These are phyloP conservation scores for Phtheirospermum japonicum DNA, from an alignment of 257 asterid genomes.

Conservation along the genomic window DNA sequence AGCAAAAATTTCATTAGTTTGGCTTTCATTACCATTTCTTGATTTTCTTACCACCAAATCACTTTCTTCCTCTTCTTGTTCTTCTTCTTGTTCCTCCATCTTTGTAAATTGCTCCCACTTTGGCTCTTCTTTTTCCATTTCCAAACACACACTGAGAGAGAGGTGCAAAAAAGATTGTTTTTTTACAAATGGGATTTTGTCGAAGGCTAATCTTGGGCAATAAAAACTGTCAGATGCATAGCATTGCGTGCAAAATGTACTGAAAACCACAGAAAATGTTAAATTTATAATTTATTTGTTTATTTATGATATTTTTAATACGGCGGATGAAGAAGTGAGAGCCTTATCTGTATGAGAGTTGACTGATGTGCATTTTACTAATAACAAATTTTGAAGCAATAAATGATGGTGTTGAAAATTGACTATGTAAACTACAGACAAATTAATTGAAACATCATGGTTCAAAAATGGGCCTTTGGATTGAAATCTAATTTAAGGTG, in stretches of 20 bases:
- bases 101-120: conserved; percentile 38
- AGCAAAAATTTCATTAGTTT: neutral
- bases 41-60: conserved; percentile 41
- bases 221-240: conserved; percentile 23
- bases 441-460: neutral
- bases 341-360: conserved; percentile 19
- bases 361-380: conserved; percentile 21
- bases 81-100: conserved; percentile 39
- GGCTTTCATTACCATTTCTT: conserved; percentile 29
- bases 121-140: conserved; percentile 49
- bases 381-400: conserved; percentile 9
- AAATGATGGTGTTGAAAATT: conserved; percentile 5
- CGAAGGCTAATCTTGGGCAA: conserved; percentile 18
- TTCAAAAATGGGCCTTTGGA: neutral
- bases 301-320: neutral
- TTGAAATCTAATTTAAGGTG: no score
- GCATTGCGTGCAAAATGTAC: conserved; percentile 32
- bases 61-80: conserved; percentile 39
- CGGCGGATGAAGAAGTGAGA: neutral
- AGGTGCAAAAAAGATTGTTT: conserved; percentile 6
- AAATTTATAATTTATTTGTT: neutral
- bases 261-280: conserved; percentile 30
- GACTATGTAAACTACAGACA: neutral
- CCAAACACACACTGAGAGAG: conserved; percentile 23
- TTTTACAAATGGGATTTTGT: conserved; percentile 6